These are phyloP conservation scores for Xylariales sp. DNA, from an alignment of 2,329 filamentous ascomycete species.

Conservation along the genomic window DNA sequence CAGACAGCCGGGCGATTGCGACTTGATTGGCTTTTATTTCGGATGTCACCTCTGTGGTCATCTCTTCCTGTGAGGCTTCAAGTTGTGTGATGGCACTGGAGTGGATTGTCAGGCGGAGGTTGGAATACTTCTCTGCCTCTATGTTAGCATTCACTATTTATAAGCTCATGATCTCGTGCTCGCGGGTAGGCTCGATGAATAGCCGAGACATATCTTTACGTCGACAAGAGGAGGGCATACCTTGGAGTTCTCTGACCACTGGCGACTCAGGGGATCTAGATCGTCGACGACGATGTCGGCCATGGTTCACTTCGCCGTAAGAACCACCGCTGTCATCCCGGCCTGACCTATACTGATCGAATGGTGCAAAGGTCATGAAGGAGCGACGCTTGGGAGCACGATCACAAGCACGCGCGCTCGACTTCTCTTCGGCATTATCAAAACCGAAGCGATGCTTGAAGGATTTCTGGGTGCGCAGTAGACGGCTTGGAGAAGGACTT, in stretches of 20 bases:
- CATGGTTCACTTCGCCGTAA: slow-evolving; percentile 1
- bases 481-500: neutral
- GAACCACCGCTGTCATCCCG: slow-evolving; percentile 11
- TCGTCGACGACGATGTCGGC: slow-evolving; percentile 12
- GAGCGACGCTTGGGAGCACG: slow-evolving; percentile 12
- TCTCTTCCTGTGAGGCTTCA: slow-evolving; percentile 13
- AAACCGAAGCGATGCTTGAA: slow-evolving; percentile 14
- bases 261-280: slow-evolving; percentile 14
- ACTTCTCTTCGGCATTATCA: slow-evolving; percentile 12
- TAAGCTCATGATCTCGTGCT: slow-evolving; percentile 7
- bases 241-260: slow-evolving; percentile 15
- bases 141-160: neutral
- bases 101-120: slow-evolving; percentile 22
- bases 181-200: too few species aligned
- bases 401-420: neutral
- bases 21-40: slow-evolving; percentile 16
- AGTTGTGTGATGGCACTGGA: slow-evolving; percentile 17
- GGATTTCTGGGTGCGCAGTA: slow-evolving; percentile 6
- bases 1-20: slow-evolving; percentile 11
- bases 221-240: too few species aligned
- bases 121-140: too few species aligned
- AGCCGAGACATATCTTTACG: too few species aligned
- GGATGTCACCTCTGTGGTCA: slow-evolving; percentile 12
- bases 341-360: slow-evolving; percentile 15
- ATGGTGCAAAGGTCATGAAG: slow-evolving; percentile 14